Conservation (phyloP, 371 early-diverging fungal genomes). For the Thermomucor indicae-seudaticae region DNA sequence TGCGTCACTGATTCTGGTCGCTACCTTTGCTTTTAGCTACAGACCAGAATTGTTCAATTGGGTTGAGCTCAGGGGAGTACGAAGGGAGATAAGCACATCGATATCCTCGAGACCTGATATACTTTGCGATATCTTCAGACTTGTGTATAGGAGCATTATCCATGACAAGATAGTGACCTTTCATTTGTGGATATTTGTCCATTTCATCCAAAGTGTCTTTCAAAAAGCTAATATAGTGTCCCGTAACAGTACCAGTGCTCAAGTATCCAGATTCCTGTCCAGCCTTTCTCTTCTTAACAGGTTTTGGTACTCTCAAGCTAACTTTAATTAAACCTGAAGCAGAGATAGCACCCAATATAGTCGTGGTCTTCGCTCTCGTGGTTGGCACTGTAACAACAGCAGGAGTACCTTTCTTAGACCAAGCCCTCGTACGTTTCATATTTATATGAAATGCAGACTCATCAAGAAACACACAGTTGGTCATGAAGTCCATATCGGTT, state of each 20-base stretch:
- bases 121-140: slow-evolving; percentile 1
- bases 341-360: slow-evolving; percentile 14
- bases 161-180: slow-evolving; percentile 14
- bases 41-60: slow-evolving; percentile 8
- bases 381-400: slow-evolving; percentile 11
- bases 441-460: slow-evolving; percentile 14
- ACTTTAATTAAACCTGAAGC: slow-evolving; percentile 12
- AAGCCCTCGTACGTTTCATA: slow-evolving; percentile 13
- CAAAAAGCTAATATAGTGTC: slow-evolving; percentile 9
- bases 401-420: slow-evolving; percentile 15
- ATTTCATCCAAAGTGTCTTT: slow-evolving; percentile 12
- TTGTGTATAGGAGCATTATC: slow-evolving; percentile 12
- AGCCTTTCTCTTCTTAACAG: slow-evolving; percentile 5
- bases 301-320: slow-evolving; percentile 6
- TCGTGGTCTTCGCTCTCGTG: slow-evolving; percentile 6
- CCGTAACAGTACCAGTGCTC: slow-evolving; percentile 6
- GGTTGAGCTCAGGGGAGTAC: slow-evolving; percentile 7
- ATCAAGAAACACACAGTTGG: slow-evolving; percentile 11
- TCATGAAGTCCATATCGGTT: slow-evolving; percentile 9
- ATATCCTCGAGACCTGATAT: slow-evolving; percentile 1
- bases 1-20: not conserved
- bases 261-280: not conserved
- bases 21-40: slow-evolving; percentile 4
- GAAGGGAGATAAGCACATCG: slow-evolving; percentile 2
- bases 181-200: slow-evolving; percentile 13